These are phyloP conservation scores for Ottelia alismoides DNA, from an alignment of 106 monocot species.

Conservation along the genomic window DNA sequence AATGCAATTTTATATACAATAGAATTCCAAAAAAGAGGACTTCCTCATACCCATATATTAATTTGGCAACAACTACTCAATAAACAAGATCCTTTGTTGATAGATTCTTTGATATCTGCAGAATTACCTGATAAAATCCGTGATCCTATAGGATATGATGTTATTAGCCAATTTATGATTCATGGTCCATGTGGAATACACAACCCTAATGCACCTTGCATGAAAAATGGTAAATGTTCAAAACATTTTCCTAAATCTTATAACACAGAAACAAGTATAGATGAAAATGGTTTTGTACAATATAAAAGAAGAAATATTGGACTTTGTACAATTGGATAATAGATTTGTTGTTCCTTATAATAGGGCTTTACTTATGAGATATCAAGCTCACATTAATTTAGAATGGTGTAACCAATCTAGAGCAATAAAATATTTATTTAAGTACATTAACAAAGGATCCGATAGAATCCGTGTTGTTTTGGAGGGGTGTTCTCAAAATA, in stretches of 20 bases:
- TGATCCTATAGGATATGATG: neutral
- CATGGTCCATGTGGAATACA: constrained; percentile 7
- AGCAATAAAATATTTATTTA: too few relatives aligned
- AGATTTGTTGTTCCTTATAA: too few relatives aligned
- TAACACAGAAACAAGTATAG: neutral
- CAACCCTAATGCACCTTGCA: constrained; percentile 6
- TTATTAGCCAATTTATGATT: constrained; percentile 3
- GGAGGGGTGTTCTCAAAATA: neutral
- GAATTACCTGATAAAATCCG: constrained; percentile 4
- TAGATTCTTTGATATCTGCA: constrained; percentile 9
- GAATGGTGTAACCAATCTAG: too few relatives aligned
- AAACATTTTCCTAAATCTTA: constrained; percentile 16
- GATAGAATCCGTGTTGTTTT: too few relatives aligned
- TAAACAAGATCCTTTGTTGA: neutral
- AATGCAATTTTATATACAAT: constrained; percentile 7
- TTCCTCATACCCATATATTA: constrained; percentile 18
- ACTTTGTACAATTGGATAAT: too few relatives aligned
- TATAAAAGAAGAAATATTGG: constrained; percentile 10
- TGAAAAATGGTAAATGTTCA: constrained; percentile 8
- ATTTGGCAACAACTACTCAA: neutral
- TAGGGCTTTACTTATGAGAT: too few relatives aligned
- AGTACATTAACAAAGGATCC: too few relatives aligned
- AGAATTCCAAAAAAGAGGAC: constrained; percentile 15
- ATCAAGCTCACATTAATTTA: too few relatives aligned
- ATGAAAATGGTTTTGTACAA: constrained; percentile 2